These are phyloP conservation scores for Mesostigma viride DNA, from an alignment of 139 green algal genomes.

Conservation along the genomic window DNA sequence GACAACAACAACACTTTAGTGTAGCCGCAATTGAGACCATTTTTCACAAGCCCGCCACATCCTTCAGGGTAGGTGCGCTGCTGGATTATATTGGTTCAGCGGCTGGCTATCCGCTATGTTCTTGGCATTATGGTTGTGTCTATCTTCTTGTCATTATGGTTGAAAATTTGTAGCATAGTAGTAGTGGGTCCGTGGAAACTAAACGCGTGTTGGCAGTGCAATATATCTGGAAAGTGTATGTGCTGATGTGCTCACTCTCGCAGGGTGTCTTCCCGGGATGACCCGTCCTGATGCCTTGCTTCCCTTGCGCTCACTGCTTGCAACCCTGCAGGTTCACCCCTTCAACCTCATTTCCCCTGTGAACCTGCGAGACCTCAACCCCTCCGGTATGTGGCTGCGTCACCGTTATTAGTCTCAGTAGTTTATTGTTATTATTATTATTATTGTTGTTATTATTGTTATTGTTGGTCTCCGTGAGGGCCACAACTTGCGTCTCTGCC, in stretches of 20 bases:
- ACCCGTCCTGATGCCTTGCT: background rate
- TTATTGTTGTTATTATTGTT: too few relatives aligned
- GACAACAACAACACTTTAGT: background rate
- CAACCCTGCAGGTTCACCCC: conserved; percentile 46
- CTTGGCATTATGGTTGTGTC: too few relatives aligned
- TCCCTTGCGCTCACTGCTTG: background rate
- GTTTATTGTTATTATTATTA: too few relatives aligned
- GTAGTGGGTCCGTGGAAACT: too few relatives aligned
- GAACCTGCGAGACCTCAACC: conserved; percentile 88
- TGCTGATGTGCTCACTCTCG: too few relatives aligned
- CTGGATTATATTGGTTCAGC: too few relatives aligned
- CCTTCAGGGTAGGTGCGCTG: background rate
- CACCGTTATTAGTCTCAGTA: too few relatives aligned
- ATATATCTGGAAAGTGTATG: too few relatives aligned
- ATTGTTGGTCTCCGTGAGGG: background rate
- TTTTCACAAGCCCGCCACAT: background rate
- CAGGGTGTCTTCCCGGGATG: background rate
- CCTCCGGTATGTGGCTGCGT: conserved; percentile 32
- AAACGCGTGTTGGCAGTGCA: too few relatives aligned
- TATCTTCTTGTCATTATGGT: too few relatives aligned
- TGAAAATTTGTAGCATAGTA: too few relatives aligned
- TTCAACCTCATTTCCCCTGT: conserved; percentile 77
- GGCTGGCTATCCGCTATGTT: too few relatives aligned
- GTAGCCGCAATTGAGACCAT: conserved; percentile 9
- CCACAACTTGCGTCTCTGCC: background rate